These are phyloP conservation scores for Solanum pimpinellifolium DNA, from an alignment of 257 asterid genomes.

Conservation along the genomic window DNA sequence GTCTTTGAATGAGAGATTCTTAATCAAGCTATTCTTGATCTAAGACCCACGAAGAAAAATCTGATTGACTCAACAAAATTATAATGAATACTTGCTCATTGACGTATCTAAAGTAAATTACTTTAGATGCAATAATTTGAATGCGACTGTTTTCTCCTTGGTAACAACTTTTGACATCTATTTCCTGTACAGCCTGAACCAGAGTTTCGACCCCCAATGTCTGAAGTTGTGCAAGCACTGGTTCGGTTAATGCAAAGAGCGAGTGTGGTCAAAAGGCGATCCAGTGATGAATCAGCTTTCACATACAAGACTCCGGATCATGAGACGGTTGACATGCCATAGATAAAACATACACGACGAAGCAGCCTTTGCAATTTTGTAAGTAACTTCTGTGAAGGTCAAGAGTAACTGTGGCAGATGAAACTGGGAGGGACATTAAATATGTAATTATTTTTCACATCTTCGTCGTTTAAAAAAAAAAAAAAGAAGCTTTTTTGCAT, in stretches of 20 bases:
- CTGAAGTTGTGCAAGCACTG: slow-evolving; percentile 93
- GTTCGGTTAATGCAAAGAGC: slow-evolving; percentile 92
- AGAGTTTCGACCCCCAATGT: slow-evolving; percentile 95
- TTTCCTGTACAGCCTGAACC: slow-evolving; percentile 74
- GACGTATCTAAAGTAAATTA: neutral
- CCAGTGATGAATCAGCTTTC: slow-evolving; percentile 70
- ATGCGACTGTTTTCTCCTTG: neutral
- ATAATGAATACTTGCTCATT: neutral
- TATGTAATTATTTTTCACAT: slow-evolving; percentile 25
- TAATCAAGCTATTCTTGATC: neutral
- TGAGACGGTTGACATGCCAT: slow-evolving; percentile 47
- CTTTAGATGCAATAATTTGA: neutral
- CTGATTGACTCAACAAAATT: neutral
- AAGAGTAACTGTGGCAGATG: neutral
- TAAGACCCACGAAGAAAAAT: neutral
- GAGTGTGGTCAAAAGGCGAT: slow-evolving; percentile 48
- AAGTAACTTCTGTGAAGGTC: slow-evolving; percentile 24
- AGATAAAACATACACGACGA: slow-evolving; percentile 2
- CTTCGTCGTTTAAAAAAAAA: neutral
- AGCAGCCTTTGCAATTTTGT: slow-evolving; percentile 45
- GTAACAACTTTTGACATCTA: neutral
- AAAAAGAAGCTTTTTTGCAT: neutral
- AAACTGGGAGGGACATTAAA: neutral
- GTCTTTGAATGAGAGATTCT: neutral
- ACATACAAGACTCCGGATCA: slow-evolving; percentile 62